Base-by-base conservation (phyloP, 2,329 filamentous ascomycete species). In the Fusarium udum region DNA sequence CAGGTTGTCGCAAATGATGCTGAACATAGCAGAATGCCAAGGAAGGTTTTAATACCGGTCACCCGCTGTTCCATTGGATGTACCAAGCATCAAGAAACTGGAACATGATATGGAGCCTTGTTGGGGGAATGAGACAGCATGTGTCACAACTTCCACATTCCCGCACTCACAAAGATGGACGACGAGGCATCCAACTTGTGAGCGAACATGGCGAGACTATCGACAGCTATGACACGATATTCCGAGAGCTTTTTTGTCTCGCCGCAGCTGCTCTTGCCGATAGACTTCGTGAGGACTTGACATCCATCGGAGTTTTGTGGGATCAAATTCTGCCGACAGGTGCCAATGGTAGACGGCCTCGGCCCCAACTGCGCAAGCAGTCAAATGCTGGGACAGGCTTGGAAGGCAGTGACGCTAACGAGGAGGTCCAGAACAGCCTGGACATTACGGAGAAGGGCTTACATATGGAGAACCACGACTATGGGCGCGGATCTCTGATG, bases 11-110 rank as follows among this genome's bases (percentile, higher is more conserved):
- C 36, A 26, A 31, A n/a, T 6, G 14, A 64, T 59, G 48, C 75
- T 74, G 62, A 79, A 40, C 40, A 61, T 46, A 61, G 75, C 65
- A 79, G 77, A 82, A 73, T 71, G 82, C 92, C 60, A 90, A 91
- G 67, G 93, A 97, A 68, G 89, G 91, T 20, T 95, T 97, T 77
- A 91, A 90, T 63, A 90, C 91, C 31, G 89, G 90, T 1, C 94
- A 97, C 78, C 90, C 93, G 0, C 90, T 95, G 4, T 97, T 96
- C 81, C 90, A 95, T 56, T 97, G 95, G 95, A 92, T 96, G 77
- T 97, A 93, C 79, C 89, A 93, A 64, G 93, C 94, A 6, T 93
- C 93, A 12, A 88, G 91, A 66, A 92, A 95, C 80, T 97, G 95
- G 95, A 79, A 83, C 13, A 88, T 89, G 45, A 87, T 97, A 32